Percentiles rank a stretch among this genome's conserved stretches.
Evolutionary conservation across 1,284 basidiomycete genomes (phyloP).

Genomic region (Stygiomarasmius scandens): DNA sequence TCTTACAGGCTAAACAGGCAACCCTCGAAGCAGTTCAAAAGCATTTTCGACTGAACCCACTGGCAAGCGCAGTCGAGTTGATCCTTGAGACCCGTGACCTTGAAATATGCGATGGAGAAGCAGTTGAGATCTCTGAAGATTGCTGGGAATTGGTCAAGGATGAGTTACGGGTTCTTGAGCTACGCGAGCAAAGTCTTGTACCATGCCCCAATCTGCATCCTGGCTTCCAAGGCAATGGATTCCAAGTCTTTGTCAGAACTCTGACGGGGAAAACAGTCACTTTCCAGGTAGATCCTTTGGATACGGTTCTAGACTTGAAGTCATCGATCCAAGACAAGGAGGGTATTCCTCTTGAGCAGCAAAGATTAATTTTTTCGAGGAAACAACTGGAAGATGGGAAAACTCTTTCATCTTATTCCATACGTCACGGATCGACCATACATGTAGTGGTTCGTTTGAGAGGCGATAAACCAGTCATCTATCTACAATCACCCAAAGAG

Average conservation of each 20-base stretch:
- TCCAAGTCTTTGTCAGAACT: not conserved
- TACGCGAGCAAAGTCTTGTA: too few relatives aligned
- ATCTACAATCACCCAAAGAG: conserved; percentile 22
- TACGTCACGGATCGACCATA: too few relatives aligned
- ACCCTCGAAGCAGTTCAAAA: too few relatives aligned
- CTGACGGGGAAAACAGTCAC: not conserved
- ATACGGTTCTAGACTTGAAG: not conserved
- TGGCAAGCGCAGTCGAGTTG: too few relatives aligned
- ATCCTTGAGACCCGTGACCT: not conserved
- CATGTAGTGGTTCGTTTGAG: too few relatives aligned
- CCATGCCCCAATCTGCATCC: too few relatives aligned
- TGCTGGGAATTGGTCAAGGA: not conserved
- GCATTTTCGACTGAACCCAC: too few relatives aligned
- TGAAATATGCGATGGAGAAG: too few relatives aligned
- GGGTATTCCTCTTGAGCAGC: not conserved
- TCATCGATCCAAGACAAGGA: not conserved
- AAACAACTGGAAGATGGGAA: not conserved
- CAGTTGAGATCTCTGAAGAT: not conserved
- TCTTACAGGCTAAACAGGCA: too few relatives aligned
- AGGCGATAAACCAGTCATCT: conserved; percentile 35
- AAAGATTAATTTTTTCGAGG: not conserved
- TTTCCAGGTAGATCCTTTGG: not conserved
- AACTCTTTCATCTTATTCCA: not conserved
- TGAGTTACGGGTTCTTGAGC: not conserved
- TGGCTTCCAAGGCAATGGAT: too few relatives aligned